Percentiles rank a stretch among this genome's conserved stretches.
Evolutionary conservation across 768 basidiomycete species (phyloP).

Genomic region (Hydnum rufescens): DNA sequence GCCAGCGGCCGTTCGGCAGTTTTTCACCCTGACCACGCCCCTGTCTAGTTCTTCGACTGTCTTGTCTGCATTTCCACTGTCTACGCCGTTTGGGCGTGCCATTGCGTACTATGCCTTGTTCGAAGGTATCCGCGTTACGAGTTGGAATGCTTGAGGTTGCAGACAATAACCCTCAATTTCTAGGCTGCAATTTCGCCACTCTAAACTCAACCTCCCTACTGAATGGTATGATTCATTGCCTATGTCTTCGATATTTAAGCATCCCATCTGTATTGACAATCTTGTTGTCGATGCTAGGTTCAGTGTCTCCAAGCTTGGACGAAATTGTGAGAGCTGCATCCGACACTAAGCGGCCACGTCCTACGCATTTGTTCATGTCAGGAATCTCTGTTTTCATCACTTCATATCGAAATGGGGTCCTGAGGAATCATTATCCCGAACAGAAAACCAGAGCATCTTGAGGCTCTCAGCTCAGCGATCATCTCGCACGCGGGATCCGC

Average conservation of each 20-base stretch:
- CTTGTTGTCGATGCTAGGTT: too few species aligned
- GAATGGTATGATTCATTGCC: neutral
- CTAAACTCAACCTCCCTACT: conserved; percentile 36
- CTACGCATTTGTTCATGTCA: conserved; percentile 53
- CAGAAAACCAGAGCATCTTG: conserved; percentile 35
- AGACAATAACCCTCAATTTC: neutral
- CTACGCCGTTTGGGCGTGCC: conserved; percentile 59
- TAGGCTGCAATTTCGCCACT: conserved; percentile 36
- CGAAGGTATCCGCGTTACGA: conserved; percentile 39
- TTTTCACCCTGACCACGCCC: conserved; percentile 54
- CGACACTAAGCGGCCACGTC: conserved; percentile 16
- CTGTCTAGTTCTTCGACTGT: conserved; percentile 58
- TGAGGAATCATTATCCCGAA: too few species aligned
- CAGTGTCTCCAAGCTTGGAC: conserved; percentile 10
- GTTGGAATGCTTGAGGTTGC: neutral
- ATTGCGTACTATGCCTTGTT: conserved; percentile 62
- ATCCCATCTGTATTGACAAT: conserved; percentile 11
- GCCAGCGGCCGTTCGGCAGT: conserved; percentile 53
- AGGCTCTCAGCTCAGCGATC: conserved; percentile 33
- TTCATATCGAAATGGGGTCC: conserved; percentile 1
- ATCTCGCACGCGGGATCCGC: conserved; percentile 30
- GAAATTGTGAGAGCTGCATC: conserved; percentile 12
- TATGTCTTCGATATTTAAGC: too few species aligned
- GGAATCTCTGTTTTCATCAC: conserved; percentile 6
- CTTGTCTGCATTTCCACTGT: conserved; percentile 50